Evolutionary conservation across 495 filamentous ascomycete species (phyloP), one percentile per base, ranked within the genome.

Genomic region (Tuber microsphaerosporum): DNA sequence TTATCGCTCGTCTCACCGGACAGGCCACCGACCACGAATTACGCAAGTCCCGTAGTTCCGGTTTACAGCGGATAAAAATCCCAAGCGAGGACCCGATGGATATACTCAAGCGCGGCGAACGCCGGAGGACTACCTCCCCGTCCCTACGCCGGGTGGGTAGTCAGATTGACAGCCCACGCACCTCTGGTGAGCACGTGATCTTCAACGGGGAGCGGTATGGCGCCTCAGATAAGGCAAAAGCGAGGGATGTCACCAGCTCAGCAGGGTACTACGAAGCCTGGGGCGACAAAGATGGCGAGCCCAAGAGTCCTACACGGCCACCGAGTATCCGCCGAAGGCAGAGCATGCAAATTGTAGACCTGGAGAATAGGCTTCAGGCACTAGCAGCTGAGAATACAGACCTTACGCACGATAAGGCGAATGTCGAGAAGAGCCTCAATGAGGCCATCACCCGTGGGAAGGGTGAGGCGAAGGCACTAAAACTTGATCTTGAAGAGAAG

Each of bases 261-360:
- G 20, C 88, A 71, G 89, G 92, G 86, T 56, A 61, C 22, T 72
- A 79, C 93, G 94, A 97, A 89, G 94, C 92, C 85, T 97, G 89
- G 87, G 95, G 96, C 84, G 94, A 97, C 84, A 93, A 92, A 85
- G 93, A 89, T 82, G 92, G 90, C 79, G 96, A 93, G 82, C 94
- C 94, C 80, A 91, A 90, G 83, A 98, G 96, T 80, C 95, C 95
- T 72, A 97, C 93, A 79, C 92, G 96, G 84, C 94, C 94, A 83
- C 93, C 94, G 84, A 97, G 93, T 87, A 91, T 97, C 87, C 93
- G 94, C 76, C 93, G 93, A 82, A 92, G 93, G 77, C 95, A 95
- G 84, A 97, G 94, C 87, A 92, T 97, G 91, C 95, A 97, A 85
- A 90, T 98, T 71, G 87, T 96, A 69, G 94, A 98, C 74, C 89